Evolutionary conservation across 2,329 filamentous ascomycete genomes (phyloP).

Genomic region (Aciculosporium take): DNA sequence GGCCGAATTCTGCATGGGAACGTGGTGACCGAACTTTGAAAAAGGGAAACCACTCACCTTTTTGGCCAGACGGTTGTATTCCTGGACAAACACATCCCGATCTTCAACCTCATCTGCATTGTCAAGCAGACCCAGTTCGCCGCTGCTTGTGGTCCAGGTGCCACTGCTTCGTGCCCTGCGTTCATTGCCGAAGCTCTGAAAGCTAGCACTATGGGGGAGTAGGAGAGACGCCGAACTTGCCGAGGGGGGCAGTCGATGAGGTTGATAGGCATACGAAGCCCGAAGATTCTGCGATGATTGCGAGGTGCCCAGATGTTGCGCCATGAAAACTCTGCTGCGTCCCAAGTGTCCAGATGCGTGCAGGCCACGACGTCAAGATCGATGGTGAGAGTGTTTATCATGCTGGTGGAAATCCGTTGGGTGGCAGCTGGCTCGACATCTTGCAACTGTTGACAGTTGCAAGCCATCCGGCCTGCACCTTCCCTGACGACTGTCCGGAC

Average conservation of each 20-base stretch:
- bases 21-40: background rate
- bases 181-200: constrained; percentile 12
- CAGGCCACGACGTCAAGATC: background rate
- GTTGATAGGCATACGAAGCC: constrained; percentile 5
- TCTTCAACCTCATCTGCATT: constrained; percentile 37
- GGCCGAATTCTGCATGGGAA: background rate
- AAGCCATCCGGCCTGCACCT: background rate
- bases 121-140: constrained; percentile 30
- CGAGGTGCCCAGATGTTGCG: constrained; percentile 12
- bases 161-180: constrained; percentile 28
- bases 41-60: constrained; percentile 26
- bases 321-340: constrained; percentile 4
- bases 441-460: background rate
- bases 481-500: background rate
- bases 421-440: background rate
- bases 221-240: constrained; percentile 14
- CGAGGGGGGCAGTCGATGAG: constrained; percentile 11
- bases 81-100: constrained; percentile 33
- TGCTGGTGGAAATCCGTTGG: background rate
- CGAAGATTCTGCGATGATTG: constrained; percentile 11
- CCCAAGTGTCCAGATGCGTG: background rate
- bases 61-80: constrained; percentile 47
- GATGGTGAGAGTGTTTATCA: background rate
- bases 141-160: constrained; percentile 44
- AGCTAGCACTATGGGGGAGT: constrained; percentile 13